Conservation (phyloP, 495 filamentous ascomycete genomes). For the Aspergillus biplanus region DNA sequence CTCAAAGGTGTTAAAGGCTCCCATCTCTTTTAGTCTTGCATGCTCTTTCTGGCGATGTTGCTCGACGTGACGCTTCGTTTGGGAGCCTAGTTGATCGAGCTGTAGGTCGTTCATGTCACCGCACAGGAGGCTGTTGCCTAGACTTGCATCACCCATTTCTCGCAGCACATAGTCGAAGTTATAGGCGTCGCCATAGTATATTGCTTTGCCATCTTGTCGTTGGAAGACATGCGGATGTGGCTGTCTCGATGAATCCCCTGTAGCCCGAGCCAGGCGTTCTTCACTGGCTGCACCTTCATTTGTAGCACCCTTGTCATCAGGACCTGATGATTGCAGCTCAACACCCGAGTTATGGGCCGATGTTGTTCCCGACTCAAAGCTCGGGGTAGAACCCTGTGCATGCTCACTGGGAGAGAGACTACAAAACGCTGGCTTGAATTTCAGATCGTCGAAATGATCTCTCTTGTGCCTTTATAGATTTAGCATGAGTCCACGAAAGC, state of each 20-base stretch:
- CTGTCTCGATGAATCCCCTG: no score
- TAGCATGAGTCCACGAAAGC: neutral
- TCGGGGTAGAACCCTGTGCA: neutral
- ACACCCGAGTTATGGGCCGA: neutral
- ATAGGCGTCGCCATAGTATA: slow-evolving; percentile 17
- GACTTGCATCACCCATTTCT: neutral
- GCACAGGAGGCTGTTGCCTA: neutral
- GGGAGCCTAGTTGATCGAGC: slow-evolving; percentile 6
- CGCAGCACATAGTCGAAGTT: slow-evolving; percentile 13
- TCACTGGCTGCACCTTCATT: no score
- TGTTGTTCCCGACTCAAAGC: neutral
- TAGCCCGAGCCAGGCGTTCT: no score
- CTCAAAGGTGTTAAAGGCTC: slow-evolving; percentile 2
- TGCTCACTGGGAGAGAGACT: neutral
- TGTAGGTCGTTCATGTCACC: neutral
- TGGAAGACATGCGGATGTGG: neutral
- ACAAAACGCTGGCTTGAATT: neutral
- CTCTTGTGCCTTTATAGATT: neutral
- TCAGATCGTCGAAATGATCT: neutral
- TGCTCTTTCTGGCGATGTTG: slow-evolving; percentile 2
- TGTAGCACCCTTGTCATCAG: neutral
- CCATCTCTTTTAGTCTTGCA: neutral
- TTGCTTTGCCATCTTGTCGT: neutral
- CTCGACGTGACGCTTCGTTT: slow-evolving; percentile 11
- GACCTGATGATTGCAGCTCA: neutral